Evolutionary conservation across 2,329 filamentous ascomycete genomes (phyloP).

Genomic region (Venturia pyrina): DNA sequence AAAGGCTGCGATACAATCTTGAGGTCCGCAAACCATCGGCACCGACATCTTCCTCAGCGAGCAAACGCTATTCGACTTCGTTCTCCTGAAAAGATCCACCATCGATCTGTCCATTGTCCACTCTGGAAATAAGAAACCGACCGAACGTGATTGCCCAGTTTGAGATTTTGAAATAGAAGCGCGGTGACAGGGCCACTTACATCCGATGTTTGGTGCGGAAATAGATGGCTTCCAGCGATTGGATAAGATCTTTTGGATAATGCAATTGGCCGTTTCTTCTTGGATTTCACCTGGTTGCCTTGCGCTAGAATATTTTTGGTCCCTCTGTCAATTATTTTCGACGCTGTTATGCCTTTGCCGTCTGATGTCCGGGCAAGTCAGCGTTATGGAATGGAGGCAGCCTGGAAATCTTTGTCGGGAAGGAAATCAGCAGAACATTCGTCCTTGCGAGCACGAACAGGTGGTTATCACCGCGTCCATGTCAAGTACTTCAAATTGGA

Average conservation of each 20-base stretch:
- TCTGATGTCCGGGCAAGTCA: neutral
- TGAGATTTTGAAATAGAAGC: neutral
- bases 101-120: neutral
- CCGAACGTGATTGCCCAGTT: neutral
- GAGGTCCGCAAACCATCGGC: neutral
- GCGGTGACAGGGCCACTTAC: neutral
- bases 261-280: neutral
- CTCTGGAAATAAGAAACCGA: neutral
- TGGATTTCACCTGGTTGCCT: neutral
- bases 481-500: no score
- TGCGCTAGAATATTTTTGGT: neutral
- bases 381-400: neutral
- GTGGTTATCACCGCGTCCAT: no score
- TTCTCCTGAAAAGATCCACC: neutral
- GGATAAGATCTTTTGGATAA: neutral
- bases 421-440: neutral
- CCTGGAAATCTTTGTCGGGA: neutral
- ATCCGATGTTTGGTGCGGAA: neutral
- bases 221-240: neutral
- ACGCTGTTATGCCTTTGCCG: neutral
- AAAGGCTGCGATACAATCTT: conserved; percentile 9
- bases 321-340: neutral
- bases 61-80: conserved; percentile 1
- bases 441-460: neutral
- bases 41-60: neutral